A percentile compares a stretch with the other conserved stretches of the same genome.
Evolutionary conservation across 805 yeast species (phyloP).

Genomic region (Zygotorulaspora sp.): DNA sequence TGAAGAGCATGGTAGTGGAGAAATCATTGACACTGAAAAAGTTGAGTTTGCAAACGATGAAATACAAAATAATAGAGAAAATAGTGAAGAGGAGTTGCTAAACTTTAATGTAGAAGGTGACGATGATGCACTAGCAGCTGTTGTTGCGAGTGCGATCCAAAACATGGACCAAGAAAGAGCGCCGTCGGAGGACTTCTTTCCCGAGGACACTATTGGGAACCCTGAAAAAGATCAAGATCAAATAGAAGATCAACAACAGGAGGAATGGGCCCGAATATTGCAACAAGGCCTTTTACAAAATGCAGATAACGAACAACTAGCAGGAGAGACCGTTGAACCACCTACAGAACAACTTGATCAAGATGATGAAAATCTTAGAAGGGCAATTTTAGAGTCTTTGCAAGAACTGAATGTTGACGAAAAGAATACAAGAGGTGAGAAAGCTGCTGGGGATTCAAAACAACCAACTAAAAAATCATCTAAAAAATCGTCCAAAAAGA

Average conservation of each 20-base stretch:
- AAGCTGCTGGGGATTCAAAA: constrained; percentile 14
- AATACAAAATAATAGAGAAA: constrained; percentile 1
- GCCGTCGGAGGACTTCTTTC: constrained; percentile 5
- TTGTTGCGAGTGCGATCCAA: constrained; percentile 40
- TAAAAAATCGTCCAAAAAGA: constrained; percentile 18
- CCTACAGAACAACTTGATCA: constrained; percentile 25
- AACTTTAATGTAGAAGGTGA: constrained; percentile 14
- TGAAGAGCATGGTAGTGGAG: constrained; percentile 1
- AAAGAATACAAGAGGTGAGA: constrained; percentile 5
- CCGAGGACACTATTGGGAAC: constrained; percentile 2
- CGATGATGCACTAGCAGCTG: constrained; percentile 37
- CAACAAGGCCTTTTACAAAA: constrained; percentile 29
- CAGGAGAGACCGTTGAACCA: constrained; percentile 8
- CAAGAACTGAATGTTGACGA: constrained; percentile 21
- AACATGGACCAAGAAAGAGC: constrained; percentile 17
- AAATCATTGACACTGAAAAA: not conserved
- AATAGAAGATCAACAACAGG: constrained; percentile 17
- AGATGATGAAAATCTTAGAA: constrained; percentile 34
- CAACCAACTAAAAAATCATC: constrained; percentile 17
- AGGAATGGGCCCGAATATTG: constrained; percentile 32
- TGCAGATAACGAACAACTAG: constrained; percentile 9
- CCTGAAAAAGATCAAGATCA: constrained; percentile 8
- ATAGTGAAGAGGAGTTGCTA: constrained; percentile 7
- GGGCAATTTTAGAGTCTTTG: constrained; percentile 32
- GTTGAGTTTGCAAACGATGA: constrained; percentile 2